Evolutionary conservation across 2,329 filamentous ascomycete species (phyloP), one percentile per base, ranked within the genome.

Genomic region (Aureobasidium sp.): DNA sequence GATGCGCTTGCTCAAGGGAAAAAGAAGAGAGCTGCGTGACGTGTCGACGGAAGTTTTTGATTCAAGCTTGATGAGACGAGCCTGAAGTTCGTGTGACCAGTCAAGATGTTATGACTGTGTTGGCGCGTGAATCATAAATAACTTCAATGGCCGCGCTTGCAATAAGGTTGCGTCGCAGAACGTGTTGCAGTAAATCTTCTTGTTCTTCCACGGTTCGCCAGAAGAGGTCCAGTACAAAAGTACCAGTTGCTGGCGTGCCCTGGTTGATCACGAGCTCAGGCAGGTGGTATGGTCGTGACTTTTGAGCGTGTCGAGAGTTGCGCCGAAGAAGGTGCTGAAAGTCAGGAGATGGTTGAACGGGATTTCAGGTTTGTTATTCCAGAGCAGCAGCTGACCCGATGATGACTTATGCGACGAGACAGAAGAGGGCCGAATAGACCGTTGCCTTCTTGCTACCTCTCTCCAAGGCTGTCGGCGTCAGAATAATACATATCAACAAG

Each of bases 201-300:
- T 23, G 13, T 53, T 29, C n/a, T 40, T 55, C 51, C 51, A 33
- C 51, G 38, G 37, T 23, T 55, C 25, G 25, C 37, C 51, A 21
- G 33, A 55, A 55, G 37, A 55, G 5, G 10, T 31, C 51, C 51
- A 43, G 51, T 55, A 42, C 51, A 33, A 31, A 40, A 55, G 51
- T 55, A 55, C 51, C 51, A 43, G 25, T 55, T 55, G n/a, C 51
- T 55, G 51, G 51, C 51, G 38, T 37, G 23, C 51, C 38, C 51
- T 21, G 51, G 51, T 33, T 43, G 38, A 33, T 55, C 51, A 55
- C 49, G 23, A 53, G 49, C 49, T 43, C 31, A 42, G 50, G 4
- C 21, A n/a, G 25, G 27, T 19, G 23, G 25, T 38, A 17, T n/a
- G 37, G 51, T 13, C 13, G 38, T 33, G 35, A 27, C 33, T 29